phyloP scores from a whole-genome alignment of 2,329 filamentous ascomycete genomes.

The Pestalotiopsis sp. region DNA sequence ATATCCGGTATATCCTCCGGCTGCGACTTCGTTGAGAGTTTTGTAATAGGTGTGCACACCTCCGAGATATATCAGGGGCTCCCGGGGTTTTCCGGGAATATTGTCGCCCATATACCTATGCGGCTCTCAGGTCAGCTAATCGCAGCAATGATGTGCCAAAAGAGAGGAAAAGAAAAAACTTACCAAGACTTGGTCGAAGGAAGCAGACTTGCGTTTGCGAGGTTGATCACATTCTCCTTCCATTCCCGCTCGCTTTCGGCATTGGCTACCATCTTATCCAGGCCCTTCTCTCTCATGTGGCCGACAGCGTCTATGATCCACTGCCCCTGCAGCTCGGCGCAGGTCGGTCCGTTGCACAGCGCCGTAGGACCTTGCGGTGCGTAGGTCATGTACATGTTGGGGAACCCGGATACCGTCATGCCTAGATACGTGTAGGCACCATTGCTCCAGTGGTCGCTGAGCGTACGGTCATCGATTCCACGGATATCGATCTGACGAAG shows the following conservation, averaged over 20 bases:
- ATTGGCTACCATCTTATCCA: slow-evolving; percentile 31
- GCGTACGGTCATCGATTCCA: slow-evolving; percentile 30
- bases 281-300: slow-evolving; percentile 30
- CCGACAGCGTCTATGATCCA: slow-evolving; percentile 37
- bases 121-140: background rate
- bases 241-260: slow-evolving; percentile 33
- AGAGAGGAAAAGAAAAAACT: no score
- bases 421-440: slow-evolving; percentile 42
- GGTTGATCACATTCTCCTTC: slow-evolving; percentile 28
- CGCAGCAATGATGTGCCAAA: background rate
- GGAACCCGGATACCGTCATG: slow-evolving; percentile 40
- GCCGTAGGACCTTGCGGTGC: slow-evolving; percentile 42
- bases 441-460: slow-evolving; percentile 33
- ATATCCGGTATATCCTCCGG: slow-evolving; percentile 4
- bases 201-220: slow-evolving; percentile 33
- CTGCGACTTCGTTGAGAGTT: slow-evolving; percentile 6
- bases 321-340: slow-evolving; percentile 40
- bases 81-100: slow-evolving; percentile 40
- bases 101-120: slow-evolving; percentile 42
- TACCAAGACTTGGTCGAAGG: slow-evolving; percentile 32
- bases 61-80: slow-evolving; percentile 36
- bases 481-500: slow-evolving; percentile 39
- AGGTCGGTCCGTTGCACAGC: slow-evolving; percentile 40
- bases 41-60: slow-evolving; percentile 21
- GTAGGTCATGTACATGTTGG: slow-evolving; percentile 48